Base-by-base conservation (phyloP, 371 early-diverging fungal species). In the Rhizomucor pusillus region DNA sequence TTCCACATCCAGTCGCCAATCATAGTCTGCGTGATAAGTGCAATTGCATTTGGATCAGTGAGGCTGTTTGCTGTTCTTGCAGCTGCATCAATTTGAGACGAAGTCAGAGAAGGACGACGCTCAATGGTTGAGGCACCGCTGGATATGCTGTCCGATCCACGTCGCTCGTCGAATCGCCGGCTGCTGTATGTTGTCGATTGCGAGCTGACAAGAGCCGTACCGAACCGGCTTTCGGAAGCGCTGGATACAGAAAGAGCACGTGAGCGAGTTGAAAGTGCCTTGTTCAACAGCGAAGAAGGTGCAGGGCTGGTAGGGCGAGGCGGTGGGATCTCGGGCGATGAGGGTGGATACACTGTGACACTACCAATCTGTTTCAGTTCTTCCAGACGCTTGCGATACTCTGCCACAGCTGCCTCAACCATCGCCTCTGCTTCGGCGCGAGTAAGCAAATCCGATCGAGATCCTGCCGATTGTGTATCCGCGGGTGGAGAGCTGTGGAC, bases 1-100 rank as follows among this genome's bases (percentile, higher is more conserved):
- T 90, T 90, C 74, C 72, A 81, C 64, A 90, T 62, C 59, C 77
- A 86, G 29, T 86, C 85, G 9, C 90, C 90, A 48, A 89, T 84
- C 84, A 89, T 87, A 46, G 88, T 87, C 45, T 87, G 84, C 5
- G 91, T 88, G 40, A 92, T 84, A 20, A 87, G 57, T 37, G 85
- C 57, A 20, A 71, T 75, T 20, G 60, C 54, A 18, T 41, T 56
- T 5, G 66, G 60, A 39, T 56, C 56, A 7, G 53, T 25, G 5
- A 43, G 29, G 33, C 53, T 34, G 29, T 44, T 33, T 18, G 47
- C 47, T 22, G 36, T 35, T n/a, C 39, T n/a, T 5, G 48, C 36
- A 5, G 47, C 47, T 40, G 43, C 53, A 29, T 52, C 45, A 13
- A 52, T 12, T 19, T 52, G 53, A 11, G 53, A 43, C 1, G 53